Conservation (phyloP, 768 basidiomycete genomes). For the Russula olivacea region DNA sequence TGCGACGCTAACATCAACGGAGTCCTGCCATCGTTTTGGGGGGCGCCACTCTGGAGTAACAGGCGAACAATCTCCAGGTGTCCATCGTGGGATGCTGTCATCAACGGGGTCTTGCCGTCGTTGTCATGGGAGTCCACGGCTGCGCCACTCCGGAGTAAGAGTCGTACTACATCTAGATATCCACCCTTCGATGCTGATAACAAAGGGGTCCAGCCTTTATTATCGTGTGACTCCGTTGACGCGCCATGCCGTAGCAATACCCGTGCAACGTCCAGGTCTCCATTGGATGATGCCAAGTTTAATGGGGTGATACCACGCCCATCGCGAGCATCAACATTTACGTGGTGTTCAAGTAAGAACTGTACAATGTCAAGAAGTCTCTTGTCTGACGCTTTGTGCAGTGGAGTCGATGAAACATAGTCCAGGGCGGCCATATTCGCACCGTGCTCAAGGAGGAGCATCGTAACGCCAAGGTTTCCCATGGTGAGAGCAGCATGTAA, state of each 20-base stretch:
- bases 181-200: not conserved
- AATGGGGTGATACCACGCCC: not conserved
- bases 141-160: not conserved
- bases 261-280: not conserved
- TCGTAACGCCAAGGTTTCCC: not conserved
- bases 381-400: not conserved
- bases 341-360: not conserved
- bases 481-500: not conserved
- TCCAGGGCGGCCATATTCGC: not conserved
- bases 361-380: not conserved
- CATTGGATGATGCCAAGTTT: not conserved
- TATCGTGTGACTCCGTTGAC: not conserved
- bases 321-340: not conserved
- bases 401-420: not conserved
- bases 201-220: not conserved
- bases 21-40: not conserved
- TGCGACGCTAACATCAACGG: not conserved
- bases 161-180: not conserved
- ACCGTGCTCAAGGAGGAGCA: not conserved
- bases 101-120: not conserved
- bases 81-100: not conserved
- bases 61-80: not conserved
- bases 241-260: not conserved
- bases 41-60: not conserved
- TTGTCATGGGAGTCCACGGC: too few species aligned